Evolutionary conservation across 2,329 filamentous ascomycete genomes (phyloP), one percentile per base, ranked within the genome.

Genomic region (Trichoderma simmonsii): DNA sequence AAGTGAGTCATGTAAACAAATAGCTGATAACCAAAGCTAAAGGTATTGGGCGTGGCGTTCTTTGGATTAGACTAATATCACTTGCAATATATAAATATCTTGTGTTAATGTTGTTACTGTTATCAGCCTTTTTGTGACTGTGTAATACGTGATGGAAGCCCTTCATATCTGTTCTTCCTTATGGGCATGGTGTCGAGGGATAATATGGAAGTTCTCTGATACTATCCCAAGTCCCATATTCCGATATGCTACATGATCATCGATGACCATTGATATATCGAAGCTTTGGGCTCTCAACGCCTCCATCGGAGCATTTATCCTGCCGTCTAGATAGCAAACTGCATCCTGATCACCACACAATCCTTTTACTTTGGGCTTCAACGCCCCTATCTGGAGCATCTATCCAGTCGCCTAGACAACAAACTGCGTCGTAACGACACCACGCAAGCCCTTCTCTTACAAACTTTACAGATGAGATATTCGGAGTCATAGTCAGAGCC

Each of bases 31-130:
- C 66, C 18, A n/a, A 70, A 8, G 56, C 21, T 48, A 24, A 63
- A 63, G 66, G 66, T 61, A 61, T 57, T 63, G 30, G 68, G 68
- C 68, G 61, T 24, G 68, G 68, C 68, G 68, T 71, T 60, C 26
- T 60, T 60, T 34, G 67, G 67, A 24, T 11, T 62, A 70, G 67
- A 70, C 34, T 69, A 32, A 48, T 69, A 26, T 26, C 59, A 51
- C 21, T 67, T 69, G 28, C 66, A 32, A 60, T 11, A 14, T 21
- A n/a, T 60, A 21, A 60, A 6, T 11, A 59, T 34, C 54, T 28
- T 57, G 28, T n/a, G 28, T n/a, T 32, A 1, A 54, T 54, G 48
- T 54, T 24, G 43, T 39, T 12, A 34, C 32, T 34, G 32, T 34
- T 34, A 12, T 34, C 32, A 12, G 32, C 32, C 11, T 34, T 34